Conservation (phyloP, 768 basidiomycete genomes). For the Cystobasidium ongulense region DNA sequence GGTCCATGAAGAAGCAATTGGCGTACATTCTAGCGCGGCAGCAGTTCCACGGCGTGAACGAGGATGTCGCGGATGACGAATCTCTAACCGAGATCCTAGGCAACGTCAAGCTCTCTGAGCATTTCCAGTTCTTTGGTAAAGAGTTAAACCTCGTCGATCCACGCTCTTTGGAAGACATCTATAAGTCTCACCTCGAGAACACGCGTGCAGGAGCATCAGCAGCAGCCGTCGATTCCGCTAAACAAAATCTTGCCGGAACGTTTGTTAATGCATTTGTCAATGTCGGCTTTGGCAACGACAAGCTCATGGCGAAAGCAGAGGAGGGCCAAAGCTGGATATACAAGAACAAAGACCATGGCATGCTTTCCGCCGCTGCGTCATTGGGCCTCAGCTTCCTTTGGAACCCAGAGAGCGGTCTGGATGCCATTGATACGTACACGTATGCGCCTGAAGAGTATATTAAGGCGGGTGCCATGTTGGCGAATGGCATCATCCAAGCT, state of each 20-base stretch:
- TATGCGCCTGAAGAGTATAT: constrained; percentile 94
- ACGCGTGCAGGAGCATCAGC: constrained; percentile 49
- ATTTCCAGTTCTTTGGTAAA: constrained; percentile 85
- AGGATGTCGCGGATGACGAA: constrained; percentile 57
- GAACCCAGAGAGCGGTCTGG: constrained; percentile 90
- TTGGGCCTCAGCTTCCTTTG: constrained; percentile 86
- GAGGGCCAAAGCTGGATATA: constrained; percentile 98
- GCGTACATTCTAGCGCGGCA: constrained; percentile 88
- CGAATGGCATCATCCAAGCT: constrained; percentile 83
- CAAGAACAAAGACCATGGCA: constrained; percentile 99
- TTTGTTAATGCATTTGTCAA: constrained; percentile 99
- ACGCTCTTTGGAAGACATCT: constrained; percentile 90
- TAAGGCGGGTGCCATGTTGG: constrained; percentile 92
- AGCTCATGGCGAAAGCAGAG: constrained; percentile 91
- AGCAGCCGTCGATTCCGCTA: constrained; percentile 80
- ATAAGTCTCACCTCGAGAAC: constrained; percentile 90
- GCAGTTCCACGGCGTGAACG: constrained; percentile 68
- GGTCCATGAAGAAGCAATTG: constrained; percentile 86
- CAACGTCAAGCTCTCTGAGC: constrained; percentile 70
- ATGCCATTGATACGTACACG: constrained; percentile 93
- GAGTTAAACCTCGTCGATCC: constrained; percentile 83
- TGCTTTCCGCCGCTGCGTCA: constrained; percentile 93
- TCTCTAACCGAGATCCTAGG: constrained; percentile 68
- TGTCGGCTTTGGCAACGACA: constrained; percentile 96
- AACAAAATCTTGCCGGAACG: constrained; percentile 87